Percentiles rank a stretch among this genome's conserved stretches.
phyloP scores from a whole-genome alignment of 306 rosid genomes.

The Gleditsia sinensis region DNA sequence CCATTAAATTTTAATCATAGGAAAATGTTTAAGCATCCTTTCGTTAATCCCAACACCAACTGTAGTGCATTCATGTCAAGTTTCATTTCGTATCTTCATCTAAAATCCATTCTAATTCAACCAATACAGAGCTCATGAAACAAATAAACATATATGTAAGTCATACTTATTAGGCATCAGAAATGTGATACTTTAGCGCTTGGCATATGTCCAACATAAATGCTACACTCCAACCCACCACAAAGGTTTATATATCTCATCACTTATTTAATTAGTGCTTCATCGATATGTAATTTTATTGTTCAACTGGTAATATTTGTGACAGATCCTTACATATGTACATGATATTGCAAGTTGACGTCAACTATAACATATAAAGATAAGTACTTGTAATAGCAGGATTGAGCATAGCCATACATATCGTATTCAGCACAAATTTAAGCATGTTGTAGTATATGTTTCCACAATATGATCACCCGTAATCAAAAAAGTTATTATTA shows the following conservation, averaged over 20 bases:
- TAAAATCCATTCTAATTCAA: slow-evolving; percentile 4
- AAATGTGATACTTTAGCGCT: not conserved
- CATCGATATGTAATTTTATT: not conserved
- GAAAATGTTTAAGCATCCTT: not conserved
- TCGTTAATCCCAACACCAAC: not conserved
- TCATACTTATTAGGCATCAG: not conserved
- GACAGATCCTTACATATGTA: not conserved
- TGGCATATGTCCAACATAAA: not conserved
- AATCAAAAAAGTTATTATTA: not conserved
- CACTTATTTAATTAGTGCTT: not conserved
- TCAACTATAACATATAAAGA: not conserved
- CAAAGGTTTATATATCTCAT: not conserved
- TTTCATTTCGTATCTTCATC: not conserved
- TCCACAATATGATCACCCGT: not conserved
- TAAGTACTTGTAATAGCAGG: not conserved
- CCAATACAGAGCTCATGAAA: not conserved
- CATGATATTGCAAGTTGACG: not conserved
- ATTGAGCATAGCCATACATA: too few species aligned
- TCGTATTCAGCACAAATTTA: not conserved
- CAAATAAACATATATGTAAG: not conserved
- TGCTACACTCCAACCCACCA: not conserved
- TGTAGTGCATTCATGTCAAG: not conserved
- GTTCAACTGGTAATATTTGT: not conserved
- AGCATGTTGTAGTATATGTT: not conserved
- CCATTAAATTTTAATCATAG: not conserved